Conservation (phyloP, 208 protist species). For the Trypanosoma platydactyli region DNA sequence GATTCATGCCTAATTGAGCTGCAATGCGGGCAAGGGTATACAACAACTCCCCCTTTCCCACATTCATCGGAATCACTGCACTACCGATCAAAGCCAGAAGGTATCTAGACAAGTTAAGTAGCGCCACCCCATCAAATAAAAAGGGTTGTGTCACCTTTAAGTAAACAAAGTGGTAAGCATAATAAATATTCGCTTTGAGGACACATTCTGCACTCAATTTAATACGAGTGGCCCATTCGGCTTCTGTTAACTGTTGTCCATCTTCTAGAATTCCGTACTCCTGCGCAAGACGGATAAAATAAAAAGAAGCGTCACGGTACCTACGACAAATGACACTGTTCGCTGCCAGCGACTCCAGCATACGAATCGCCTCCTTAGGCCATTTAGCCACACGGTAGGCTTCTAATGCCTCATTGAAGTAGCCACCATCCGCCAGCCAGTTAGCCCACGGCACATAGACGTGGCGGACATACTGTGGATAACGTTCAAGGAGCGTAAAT, state of each 20-base stretch:
- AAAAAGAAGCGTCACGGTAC: conserved; percentile 91
- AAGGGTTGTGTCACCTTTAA: conserved; percentile 89
- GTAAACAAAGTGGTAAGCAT: conserved; percentile 88
- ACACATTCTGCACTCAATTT: conserved; percentile 78
- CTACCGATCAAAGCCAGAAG: conserved; percentile 71
- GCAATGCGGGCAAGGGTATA: conserved; percentile 87
- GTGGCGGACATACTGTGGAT: conserved; percentile 80
- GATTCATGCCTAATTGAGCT: conserved; percentile 86
- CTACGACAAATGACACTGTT: conserved; percentile 93
- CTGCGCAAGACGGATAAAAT: conserved; percentile 87
- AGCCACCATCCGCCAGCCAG: conserved; percentile 94
- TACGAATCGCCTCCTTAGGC: conserved; percentile 85
- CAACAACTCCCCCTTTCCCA: conserved; percentile 87
- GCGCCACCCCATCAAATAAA: conserved; percentile 72
- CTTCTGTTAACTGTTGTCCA: conserved; percentile 50
- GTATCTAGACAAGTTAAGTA: conserved; percentile 89
- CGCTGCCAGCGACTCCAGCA: conserved; percentile 92
- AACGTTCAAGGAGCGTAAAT: conserved; percentile 82
- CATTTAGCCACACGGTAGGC: conserved; percentile 90
- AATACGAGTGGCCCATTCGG: conserved; percentile 63
- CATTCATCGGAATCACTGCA: conserved; percentile 74
- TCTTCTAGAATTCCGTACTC: conserved; percentile 82
- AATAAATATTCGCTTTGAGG: conserved; percentile 91
- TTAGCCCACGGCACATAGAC: conserved; percentile 96
- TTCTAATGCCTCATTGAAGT: conserved; percentile 95